Conservation (phyloP, 139 green algal genomes). For the Chlamydomonas sphaeroides region DNA sequence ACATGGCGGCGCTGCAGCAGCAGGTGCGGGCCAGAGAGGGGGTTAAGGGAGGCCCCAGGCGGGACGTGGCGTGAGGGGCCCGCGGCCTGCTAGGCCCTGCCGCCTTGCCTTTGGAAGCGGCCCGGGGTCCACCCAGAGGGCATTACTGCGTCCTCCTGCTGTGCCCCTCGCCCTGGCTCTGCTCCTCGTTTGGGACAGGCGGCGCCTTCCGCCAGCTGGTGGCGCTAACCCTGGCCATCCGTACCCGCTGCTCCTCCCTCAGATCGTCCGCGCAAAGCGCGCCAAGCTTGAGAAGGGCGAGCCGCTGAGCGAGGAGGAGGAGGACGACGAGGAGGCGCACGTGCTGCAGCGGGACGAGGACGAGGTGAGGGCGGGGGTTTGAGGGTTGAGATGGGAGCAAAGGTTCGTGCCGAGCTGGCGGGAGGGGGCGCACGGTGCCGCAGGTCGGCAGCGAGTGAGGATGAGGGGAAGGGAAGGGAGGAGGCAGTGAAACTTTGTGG, state of each 20-base stretch:
- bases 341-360: constrained; percentile 44
- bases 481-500: too few relatives aligned
- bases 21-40: constrained; percentile 33
- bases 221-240: too few relatives aligned
- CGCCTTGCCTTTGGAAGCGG: too few relatives aligned
- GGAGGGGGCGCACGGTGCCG: too few relatives aligned
- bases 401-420: neutral
- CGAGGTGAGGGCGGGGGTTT: constrained; percentile 51
- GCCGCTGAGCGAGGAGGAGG: constrained; percentile 36
- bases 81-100: too few relatives aligned
- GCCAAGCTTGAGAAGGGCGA: constrained; percentile 44
- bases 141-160: too few relatives aligned
- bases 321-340: constrained; percentile 53
- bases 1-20: constrained; percentile 45
- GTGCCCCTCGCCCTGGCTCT: too few relatives aligned
- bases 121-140: too few relatives aligned
- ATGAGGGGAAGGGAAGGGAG: neutral
- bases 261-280: constrained; percentile 63
- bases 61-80: too few relatives aligned
- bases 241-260: neutral
- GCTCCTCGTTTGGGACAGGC: too few relatives aligned
- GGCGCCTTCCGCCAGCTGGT: too few relatives aligned
- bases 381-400: constrained; percentile 11
- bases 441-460: neutral
- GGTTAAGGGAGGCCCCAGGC: too few relatives aligned